Conservation (phyloP, 2,329 filamentous ascomycete genomes). For the Colletotrichum sp. region DNA sequence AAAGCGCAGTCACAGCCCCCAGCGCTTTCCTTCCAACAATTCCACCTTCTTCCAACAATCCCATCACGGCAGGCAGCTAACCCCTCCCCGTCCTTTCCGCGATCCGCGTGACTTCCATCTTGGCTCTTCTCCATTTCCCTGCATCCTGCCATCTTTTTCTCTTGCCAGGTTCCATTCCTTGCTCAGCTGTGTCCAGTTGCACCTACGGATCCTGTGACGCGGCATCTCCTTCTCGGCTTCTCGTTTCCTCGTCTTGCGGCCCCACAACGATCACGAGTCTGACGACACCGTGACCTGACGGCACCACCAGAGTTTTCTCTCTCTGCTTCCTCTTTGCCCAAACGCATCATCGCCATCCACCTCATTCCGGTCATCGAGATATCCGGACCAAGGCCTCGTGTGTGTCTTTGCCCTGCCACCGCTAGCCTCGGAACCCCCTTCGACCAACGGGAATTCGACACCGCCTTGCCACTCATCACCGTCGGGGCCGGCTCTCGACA, state of each 20-base stretch:
- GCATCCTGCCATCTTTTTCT: background rate
- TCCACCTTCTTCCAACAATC: background rate
- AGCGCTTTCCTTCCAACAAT: constrained; percentile 2
- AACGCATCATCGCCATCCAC: background rate
- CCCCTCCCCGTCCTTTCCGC: background rate
- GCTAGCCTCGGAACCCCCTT: background rate
- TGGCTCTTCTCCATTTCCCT: background rate
- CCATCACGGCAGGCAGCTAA: background rate
- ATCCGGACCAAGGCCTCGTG: background rate
- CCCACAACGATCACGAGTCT: constrained; percentile 5
- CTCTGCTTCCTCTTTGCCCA: constrained; percentile 7
- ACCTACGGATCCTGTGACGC: background rate
- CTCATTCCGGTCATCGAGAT: background rate
- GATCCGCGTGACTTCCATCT: background rate
- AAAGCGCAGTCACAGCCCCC: background rate
- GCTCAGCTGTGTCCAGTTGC: background rate
- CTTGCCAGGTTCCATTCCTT: background rate
- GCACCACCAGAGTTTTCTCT: background rate
- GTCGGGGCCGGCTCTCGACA: background rate
- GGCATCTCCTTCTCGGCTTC: background rate
- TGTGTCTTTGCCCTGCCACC: background rate
- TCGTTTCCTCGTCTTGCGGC: background rate
- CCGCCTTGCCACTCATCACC: constrained; percentile 9
- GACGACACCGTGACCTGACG: constrained; percentile 1
- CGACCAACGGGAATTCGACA: background rate